Percentiles rank a stretch among this genome's conserved stretches.
These are phyloP conservation scores for Arachnomyces sp. DNA, from an alignment of 2,329 filamentous ascomycete genomes.

Conservation along the genomic window DNA sequence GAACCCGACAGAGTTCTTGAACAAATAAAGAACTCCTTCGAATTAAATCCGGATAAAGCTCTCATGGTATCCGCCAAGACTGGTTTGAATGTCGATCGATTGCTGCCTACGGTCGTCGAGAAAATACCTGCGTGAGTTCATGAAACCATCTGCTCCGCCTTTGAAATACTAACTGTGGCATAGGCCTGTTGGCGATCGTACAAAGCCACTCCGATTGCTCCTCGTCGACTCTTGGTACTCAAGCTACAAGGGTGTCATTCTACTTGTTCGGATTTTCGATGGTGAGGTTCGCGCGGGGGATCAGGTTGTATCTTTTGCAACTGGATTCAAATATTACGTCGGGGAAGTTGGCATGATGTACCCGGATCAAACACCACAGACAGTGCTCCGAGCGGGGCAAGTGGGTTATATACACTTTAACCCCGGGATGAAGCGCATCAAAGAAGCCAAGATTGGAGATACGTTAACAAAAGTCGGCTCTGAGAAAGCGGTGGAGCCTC, in stretches of 20 bases:
- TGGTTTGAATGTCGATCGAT: slow-evolving; percentile 73
- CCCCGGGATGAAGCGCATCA: slow-evolving; percentile 93
- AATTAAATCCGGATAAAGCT: slow-evolving; percentile 69
- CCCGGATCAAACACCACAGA: slow-evolving; percentile 75
- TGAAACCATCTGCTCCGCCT: neutral
- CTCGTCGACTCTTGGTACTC: slow-evolving; percentile 99
- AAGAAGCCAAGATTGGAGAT: slow-evolving; percentile 93
- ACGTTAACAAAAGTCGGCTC: slow-evolving; percentile 79
- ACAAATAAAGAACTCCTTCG: slow-evolving; percentile 80
- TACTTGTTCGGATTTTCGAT: slow-evolving; percentile 86
- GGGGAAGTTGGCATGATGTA: slow-evolving; percentile 98
- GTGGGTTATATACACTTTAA: slow-evolving; percentile 97
- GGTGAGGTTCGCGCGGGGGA: slow-evolving; percentile 77
- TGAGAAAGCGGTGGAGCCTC: slow-evolving; percentile 68
- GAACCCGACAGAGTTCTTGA: slow-evolving; percentile 79
- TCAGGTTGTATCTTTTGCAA: slow-evolving; percentile 78
- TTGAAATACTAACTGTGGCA: slow-evolving; percentile 14
- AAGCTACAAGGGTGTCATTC: slow-evolving; percentile 85
- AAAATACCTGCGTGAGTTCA: slow-evolving; percentile 61
- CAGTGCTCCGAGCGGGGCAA: slow-evolving; percentile 75
- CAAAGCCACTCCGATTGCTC: slow-evolving; percentile 69
- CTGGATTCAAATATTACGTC: slow-evolving; percentile 80
- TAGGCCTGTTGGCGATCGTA: slow-evolving; percentile 62
- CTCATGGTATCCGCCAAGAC: slow-evolving; percentile 88
- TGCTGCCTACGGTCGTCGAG: slow-evolving; percentile 80